Conservation (phyloP, 257 asterid species). For the Penstemon newberryi region DNA sequence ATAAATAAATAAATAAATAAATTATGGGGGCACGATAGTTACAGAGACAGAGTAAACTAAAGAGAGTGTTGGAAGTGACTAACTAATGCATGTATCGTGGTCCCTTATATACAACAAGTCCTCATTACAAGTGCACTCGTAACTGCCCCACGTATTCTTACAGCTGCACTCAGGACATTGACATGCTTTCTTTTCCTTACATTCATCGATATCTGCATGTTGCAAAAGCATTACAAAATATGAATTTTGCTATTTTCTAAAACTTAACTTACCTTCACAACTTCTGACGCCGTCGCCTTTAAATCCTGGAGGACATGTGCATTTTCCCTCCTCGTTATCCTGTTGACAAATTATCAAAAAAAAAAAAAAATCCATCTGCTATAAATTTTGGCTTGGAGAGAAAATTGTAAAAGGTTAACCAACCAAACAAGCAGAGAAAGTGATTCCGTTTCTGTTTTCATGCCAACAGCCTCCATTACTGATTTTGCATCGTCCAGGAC, state of each 20-base stretch:
- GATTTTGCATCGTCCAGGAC: conserved; percentile 75
- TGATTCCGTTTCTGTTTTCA: conserved; percentile 53
- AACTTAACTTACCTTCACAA: conserved; percentile 65
- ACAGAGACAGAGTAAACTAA: not conserved
- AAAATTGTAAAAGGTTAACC: conserved; percentile 34
- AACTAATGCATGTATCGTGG: conserved; percentile 91
- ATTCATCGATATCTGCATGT: conserved; percentile 68
- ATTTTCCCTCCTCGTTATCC: conserved; percentile 72
- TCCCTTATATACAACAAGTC: conserved; percentile 72
- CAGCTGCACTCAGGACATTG: conserved; percentile 88
- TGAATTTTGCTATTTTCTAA: not conserved
- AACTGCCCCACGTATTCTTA: conserved; percentile 85
- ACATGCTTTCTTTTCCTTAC: conserved; percentile 80
- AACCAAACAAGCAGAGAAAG: conserved; percentile 84
- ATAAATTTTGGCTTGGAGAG: conserved; percentile 14
- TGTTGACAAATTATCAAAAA: conserved; percentile 29
- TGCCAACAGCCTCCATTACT: conserved; percentile 95
- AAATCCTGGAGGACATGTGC: conserved; percentile 82
- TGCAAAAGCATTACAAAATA: too few species aligned
- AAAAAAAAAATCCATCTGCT: conserved; percentile 1
- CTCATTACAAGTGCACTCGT: conserved; percentile 69
- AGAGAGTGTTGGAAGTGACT: conserved; percentile 26
- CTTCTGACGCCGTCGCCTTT: conserved; percentile 76
- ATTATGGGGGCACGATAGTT: not conserved
- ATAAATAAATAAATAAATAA: not conserved